Evolutionary conservation across 73 alveolate genomes (phyloP), one percentile per base, ranked within the genome.

Genomic region (Paramecium tetraurelia): DNA sequence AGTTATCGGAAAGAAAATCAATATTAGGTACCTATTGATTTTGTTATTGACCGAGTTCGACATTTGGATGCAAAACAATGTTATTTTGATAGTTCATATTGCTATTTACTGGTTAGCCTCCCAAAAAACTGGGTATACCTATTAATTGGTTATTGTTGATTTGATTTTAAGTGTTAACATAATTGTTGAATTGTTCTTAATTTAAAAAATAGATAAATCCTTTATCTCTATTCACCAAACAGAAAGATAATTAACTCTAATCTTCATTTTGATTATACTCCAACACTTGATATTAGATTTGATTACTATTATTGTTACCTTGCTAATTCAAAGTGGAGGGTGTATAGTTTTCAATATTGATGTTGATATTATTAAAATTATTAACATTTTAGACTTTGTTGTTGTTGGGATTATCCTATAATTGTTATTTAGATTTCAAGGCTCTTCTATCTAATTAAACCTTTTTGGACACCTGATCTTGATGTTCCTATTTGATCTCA

Each of bases 211-310:
- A 75, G 0, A 75, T 29, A 9, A n/a, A 35, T 10, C 46, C 46
- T 75, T 75, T 75, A 7, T 75, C 87, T 41, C 38, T 75, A 3
- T 75, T 75, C 2, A 75, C 87, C 38, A 75, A 75, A 75, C 87
- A 75, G n/a, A 41, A 41, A 3, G 58, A 75, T 75, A 75, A 41
- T 75, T 29, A 41, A 16, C 20, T 35, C 35, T 38, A 41, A 29
- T 75, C 87, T 18, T 75, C 87, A 75, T 29, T 21, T 41, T 33
- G 16, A 21, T 29, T 38, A 9, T 41, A 35, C 18, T 24, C 87
- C 38, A 18, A 16, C 2, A 29, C 87, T 33, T 75, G 18, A 0
- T 35, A 35, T 75, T 63, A 12, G 12, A 31, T 63, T 63, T 63
- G 31, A 63, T 31, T 63, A 3, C 10, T 22, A 63, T 63, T 63